Percentiles rank a stretch among this genome's conserved stretches.
These are phyloP conservation scores for Chrysoporthe puriensis DNA, from an alignment of 2,329 filamentous ascomycete species.

Conservation along the genomic window DNA sequence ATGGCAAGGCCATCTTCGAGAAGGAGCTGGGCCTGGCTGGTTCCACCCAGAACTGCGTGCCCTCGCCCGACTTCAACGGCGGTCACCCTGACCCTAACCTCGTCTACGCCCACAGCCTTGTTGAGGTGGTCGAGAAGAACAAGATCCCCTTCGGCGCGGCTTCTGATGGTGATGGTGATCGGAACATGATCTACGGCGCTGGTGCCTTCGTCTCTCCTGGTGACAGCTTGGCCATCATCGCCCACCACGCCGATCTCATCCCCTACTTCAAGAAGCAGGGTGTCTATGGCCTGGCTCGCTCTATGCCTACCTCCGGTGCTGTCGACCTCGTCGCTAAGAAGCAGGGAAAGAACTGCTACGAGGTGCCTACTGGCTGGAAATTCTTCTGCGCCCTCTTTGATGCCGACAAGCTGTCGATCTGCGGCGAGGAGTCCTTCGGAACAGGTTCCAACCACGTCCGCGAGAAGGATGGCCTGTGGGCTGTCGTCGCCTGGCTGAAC, in stretches of 20 bases:
- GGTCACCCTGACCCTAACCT: conserved; percentile 98
- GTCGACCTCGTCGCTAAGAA: conserved; percentile 96
- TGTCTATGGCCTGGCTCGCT: conserved; percentile 91
- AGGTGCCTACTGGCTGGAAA: conserved; percentile 98
- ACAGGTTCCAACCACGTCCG: conserved; percentile 98
- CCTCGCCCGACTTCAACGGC: conserved; percentile 92
- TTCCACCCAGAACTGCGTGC: conserved; percentile 86
- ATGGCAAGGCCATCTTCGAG: conserved; percentile 93
- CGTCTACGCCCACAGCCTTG: conserved; percentile 92
- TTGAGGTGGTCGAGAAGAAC: conserved; percentile 89
- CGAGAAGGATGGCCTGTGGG: conserved; percentile 99
- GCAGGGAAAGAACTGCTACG: conserved; percentile 88
- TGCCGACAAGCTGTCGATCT: conserved; percentile 94
- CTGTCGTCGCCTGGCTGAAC: conserved; percentile 96
- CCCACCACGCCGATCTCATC: conserved; percentile 93
- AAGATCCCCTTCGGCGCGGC: conserved; percentile 95
- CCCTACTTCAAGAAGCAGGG: conserved; percentile 98
- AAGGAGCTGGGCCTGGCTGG: conserved; percentile 81
- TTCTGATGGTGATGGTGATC: conserved; percentile 95
- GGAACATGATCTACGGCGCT: conserved; percentile 99
- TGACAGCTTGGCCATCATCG: conserved; percentile 96
- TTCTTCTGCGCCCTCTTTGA: conserved; percentile 98
- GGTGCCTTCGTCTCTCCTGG: conserved; percentile 96
- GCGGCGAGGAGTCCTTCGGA: conserved; percentile 96
- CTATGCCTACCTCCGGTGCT: conserved; percentile 95